Percentiles rank a stretch among this genome's conserved stretches.
Conservation (phyloP, 2,329 filamentous ascomycete species). For the Cephalotrichum gorgonifer region DNA sequence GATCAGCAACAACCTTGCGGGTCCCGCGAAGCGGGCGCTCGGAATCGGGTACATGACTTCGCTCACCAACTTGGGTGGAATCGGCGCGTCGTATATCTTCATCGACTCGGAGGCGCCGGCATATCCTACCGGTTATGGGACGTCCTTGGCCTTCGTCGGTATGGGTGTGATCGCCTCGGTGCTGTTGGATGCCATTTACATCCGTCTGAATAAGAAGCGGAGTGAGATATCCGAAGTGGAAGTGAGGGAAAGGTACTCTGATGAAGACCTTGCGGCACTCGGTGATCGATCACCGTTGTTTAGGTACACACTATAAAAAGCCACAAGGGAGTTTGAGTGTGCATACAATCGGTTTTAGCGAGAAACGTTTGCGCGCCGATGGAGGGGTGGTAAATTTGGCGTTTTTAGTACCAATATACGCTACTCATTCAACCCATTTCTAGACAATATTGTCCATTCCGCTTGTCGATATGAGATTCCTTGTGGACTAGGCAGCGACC, state of each 20-base stretch:
- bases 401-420: too few species aligned
- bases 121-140: constrained; percentile 25
- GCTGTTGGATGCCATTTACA: background rate
- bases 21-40: constrained; percentile 17
- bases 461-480: too few species aligned
- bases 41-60: constrained; percentile 18
- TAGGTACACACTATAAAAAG: constrained; percentile 16
- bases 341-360: too few species aligned
- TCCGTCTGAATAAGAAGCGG: constrained; percentile 14
- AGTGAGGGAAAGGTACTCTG: constrained; percentile 16
- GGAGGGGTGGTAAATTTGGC: too few species aligned
- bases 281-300: constrained; percentile 21
- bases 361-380: too few species aligned
- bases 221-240: constrained; percentile 14
- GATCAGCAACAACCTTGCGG: constrained; percentile 17
- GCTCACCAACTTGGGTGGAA: constrained; percentile 3
- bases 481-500: too few species aligned
- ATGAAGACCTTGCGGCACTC: constrained; percentile 19
- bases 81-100: constrained; percentile 4
- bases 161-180: background rate
- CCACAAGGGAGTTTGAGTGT: too few species aligned
- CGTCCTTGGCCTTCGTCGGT: constrained; percentile 12
- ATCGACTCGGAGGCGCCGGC: constrained; percentile 13
- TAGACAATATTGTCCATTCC: too few species aligned
- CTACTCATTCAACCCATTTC: too few species aligned